Evolutionary conservation across 305 asterid genomes (phyloP).

Genomic region (Solanum hybrid): DNA sequence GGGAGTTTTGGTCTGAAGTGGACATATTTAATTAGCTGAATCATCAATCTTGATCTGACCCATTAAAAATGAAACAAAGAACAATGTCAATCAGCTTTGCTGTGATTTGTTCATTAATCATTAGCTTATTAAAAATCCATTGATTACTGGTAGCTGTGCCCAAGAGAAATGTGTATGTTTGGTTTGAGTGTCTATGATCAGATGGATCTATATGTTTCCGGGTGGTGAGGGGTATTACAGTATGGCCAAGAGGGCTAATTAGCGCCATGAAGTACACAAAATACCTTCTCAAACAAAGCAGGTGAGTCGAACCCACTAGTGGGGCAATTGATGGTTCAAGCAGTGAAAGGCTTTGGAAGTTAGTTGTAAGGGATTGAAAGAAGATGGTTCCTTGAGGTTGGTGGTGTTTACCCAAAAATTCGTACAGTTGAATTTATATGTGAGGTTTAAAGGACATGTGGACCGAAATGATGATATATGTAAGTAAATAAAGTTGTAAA

Average conservation of each 20-base stretch:
- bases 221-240: background rate
- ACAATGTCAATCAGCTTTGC: background rate
- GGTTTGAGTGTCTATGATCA: background rate
- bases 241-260: background rate
- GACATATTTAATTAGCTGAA: background rate
- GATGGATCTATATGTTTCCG: background rate
- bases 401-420: background rate
- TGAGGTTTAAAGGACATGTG: background rate
- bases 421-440: background rate
- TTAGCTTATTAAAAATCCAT: background rate
- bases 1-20: background rate
- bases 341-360: background rate
- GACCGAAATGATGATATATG: background rate
- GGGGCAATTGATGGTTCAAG: background rate
- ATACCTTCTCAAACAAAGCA: background rate
- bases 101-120: background rate
- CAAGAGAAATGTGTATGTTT: background rate
- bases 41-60: background rate
- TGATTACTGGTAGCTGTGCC: background rate
- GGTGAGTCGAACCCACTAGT: background rate
- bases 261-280: background rate
- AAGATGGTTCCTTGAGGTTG: background rate
- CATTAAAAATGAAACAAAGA: background rate
- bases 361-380: background rate
- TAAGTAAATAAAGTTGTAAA: background rate